These are phyloP conservation scores for Thermomucor indicae-seudaticae DNA, from an alignment of 371 early-diverging fungal genomes.

Conservation along the genomic window DNA sequence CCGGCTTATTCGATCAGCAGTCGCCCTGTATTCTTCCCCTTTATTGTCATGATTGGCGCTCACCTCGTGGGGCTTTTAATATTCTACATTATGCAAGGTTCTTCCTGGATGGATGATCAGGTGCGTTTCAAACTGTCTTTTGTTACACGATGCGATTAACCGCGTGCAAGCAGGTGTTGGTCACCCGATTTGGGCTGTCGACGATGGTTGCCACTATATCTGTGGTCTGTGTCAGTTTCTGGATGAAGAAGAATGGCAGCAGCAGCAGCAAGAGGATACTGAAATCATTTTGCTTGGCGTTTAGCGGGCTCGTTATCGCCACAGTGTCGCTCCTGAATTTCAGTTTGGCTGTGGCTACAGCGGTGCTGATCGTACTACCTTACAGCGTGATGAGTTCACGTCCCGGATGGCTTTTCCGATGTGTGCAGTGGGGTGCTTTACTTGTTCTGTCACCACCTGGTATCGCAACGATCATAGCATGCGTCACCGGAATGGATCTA, in stretches of 20 bases:
- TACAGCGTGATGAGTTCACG: slow-evolving; percentile 56
- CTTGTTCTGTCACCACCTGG: slow-evolving; percentile 51
- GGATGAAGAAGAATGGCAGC: slow-evolving; percentile 2
- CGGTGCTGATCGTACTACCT: slow-evolving; percentile 63
- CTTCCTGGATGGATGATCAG: not conserved
- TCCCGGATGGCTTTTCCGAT: slow-evolving; percentile 8
- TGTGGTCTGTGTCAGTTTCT: slow-evolving; percentile 8
- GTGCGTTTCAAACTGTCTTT: too few species aligned
- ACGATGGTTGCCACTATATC: not conserved
- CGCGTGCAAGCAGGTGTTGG: not conserved
- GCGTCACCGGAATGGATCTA: slow-evolving; percentile 19
- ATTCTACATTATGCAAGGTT: slow-evolving; percentile 33
- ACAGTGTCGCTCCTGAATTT: slow-evolving; percentile 82
- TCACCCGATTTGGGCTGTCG: not conserved
- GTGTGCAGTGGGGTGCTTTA: slow-evolving; percentile 36
- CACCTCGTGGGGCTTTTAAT: slow-evolving; percentile 32
- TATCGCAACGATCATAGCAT: slow-evolving; percentile 24
- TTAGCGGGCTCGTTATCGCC: slow-evolving; percentile 69
- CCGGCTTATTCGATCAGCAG: slow-evolving; percentile 31
- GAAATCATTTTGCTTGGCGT: slow-evolving; percentile 64
- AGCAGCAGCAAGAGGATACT: slow-evolving; percentile 49
- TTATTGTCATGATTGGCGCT: slow-evolving; percentile 25
- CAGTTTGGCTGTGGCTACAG: slow-evolving; percentile 72
- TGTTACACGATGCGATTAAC: too few species aligned
- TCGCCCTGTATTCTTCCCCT: slow-evolving; percentile 26